These are phyloP conservation scores for Tricholoma flavovirens DNA, from an alignment of 768 basidiomycete genomes.

Conservation along the genomic window DNA sequence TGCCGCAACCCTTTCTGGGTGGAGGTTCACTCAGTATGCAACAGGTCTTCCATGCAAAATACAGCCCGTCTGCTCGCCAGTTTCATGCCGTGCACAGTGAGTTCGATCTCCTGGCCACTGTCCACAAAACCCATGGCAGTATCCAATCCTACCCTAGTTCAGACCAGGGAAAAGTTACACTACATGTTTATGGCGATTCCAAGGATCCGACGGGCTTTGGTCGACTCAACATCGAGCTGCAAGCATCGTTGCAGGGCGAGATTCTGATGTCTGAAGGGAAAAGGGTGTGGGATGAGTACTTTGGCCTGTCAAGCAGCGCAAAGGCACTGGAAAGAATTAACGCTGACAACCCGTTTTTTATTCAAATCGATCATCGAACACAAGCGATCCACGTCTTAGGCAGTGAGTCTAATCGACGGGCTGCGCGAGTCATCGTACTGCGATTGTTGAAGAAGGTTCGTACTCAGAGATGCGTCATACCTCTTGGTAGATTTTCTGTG, in stretches of 20 bases:
- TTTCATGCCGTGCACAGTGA: conserved; percentile 31
- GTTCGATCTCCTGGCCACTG: conserved; percentile 27
- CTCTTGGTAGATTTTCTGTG: conserved; percentile 28
- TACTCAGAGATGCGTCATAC: conserved; percentile 27
- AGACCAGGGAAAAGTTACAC: conserved; percentile 26
- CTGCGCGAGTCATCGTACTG: conserved; percentile 26
- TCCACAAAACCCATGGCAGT: conserved; percentile 22
- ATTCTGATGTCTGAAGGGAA: conserved; percentile 26
- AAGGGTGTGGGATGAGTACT: conserved; percentile 43
- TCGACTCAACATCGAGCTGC: conserved; percentile 31
- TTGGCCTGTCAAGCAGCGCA: conserved; percentile 35
- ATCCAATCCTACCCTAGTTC: conserved; percentile 26
- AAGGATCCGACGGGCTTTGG: conserved; percentile 30
- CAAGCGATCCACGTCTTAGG: conserved; percentile 38
- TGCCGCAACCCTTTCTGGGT: conserved; percentile 32
- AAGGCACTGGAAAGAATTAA: conserved; percentile 34
- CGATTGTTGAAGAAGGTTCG: conserved; percentile 37
- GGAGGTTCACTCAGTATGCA: conserved; percentile 31
- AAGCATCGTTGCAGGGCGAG: conserved; percentile 33
- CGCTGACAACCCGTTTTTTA: conserved; percentile 25
- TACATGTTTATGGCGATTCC: conserved; percentile 30
- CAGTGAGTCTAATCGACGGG: conserved; percentile 19
- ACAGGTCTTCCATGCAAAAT: conserved; percentile 35
- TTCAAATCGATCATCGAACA: conserved; percentile 35
- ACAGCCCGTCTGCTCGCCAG: conserved; percentile 27